phyloP scores from a whole-genome alignment of 768 basidiomycete species.

The Pleurotus tuoliensis region DNA sequence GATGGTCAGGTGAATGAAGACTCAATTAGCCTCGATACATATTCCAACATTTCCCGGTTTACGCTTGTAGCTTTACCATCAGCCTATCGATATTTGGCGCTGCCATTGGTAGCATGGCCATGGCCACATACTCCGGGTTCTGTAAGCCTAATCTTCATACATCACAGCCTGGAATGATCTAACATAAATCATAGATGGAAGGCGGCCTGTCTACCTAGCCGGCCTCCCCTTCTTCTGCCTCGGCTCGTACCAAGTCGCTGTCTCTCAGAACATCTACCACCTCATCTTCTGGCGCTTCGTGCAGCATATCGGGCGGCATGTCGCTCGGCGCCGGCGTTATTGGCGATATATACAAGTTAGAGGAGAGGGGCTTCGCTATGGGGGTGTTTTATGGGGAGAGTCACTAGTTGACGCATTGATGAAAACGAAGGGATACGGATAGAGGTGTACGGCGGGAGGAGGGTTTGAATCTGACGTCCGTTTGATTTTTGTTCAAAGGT shows the following conservation, averaged over 20 bases:
- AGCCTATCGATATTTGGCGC: constrained; percentile 47
- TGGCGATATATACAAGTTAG: constrained; percentile 62
- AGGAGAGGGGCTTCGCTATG: constrained; percentile 57
- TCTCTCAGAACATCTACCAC: constrained; percentile 34
- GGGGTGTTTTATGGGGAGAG: constrained; percentile 53
- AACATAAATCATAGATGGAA: constrained; percentile 46
- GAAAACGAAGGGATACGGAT: too few relatives aligned
- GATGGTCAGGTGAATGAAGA: constrained; percentile 45
- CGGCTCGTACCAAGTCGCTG: constrained; percentile 58
- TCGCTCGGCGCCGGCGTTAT: constrained; percentile 57
- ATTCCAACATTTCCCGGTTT: background rate
- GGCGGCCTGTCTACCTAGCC: constrained; percentile 55
- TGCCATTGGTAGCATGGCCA: constrained; percentile 45
- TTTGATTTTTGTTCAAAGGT: background rate
- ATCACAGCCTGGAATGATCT: too few relatives aligned
- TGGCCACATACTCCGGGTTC: constrained; percentile 48
- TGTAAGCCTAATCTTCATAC: constrained; percentile 26
- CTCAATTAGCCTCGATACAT: too few relatives aligned
- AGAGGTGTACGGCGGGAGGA: too few relatives aligned
- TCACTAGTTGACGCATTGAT: background rate
- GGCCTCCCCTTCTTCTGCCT: constrained; percentile 56
- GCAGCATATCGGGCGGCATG: constrained; percentile 57
- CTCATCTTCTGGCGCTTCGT: constrained; percentile 62
- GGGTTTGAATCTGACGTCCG: background rate
- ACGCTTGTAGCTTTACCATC: constrained; percentile 36